Percentiles rank a stretch among this genome's conserved stretches.
These are phyloP conservation scores for Hypericum androsaemum DNA, from an alignment of 345 rosid species.

Conservation along the genomic window DNA sequence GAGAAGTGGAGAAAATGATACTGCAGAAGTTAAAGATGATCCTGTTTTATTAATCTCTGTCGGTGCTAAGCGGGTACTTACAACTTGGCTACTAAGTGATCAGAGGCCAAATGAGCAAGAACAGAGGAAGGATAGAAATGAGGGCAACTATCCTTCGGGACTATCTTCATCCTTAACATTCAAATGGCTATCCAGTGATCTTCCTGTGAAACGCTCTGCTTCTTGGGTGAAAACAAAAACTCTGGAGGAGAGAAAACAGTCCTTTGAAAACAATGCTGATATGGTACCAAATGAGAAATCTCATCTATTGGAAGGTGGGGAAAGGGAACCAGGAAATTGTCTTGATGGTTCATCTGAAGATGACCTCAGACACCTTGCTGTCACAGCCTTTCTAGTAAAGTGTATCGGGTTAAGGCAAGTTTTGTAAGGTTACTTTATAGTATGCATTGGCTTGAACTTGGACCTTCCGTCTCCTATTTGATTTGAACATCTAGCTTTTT, in stretches of 20 bases:
- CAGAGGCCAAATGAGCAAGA: conserved; percentile 20
- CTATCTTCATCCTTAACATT: conserved; percentile 59
- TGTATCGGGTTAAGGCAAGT: conserved; percentile 61
- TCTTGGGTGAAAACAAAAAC: conserved; percentile 25
- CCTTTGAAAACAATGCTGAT: conserved; percentile 14
- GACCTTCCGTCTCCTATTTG: conserved; percentile 1
- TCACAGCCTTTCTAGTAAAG: conserved; percentile 84
- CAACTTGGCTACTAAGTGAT: conserved; percentile 71
- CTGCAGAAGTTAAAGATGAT: conserved; percentile 24
- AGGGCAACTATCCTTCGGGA: conserved; percentile 13
- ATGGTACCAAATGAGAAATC: conserved; percentile 18
- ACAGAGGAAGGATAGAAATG: conserved; percentile 16
- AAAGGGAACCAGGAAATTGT: conserved; percentile 15
- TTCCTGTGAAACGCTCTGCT: conserved; percentile 56
- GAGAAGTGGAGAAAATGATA: conserved; percentile 13
- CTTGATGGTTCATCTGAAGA: conserved; percentile 48
- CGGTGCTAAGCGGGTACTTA: conserved; percentile 86
- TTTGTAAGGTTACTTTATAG: background rate
- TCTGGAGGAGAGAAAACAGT: conserved; percentile 16
- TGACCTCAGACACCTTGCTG: conserved; percentile 94
- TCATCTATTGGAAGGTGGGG: conserved; percentile 13
- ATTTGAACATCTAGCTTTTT: background rate
- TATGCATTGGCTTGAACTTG: background rate
- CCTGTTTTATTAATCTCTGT: conserved; percentile 72
- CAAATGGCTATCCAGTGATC: conserved; percentile 93